Evolutionary conservation across 129 eudicot genomes (phyloP).

Genomic region (Glebionis coronaria): DNA sequence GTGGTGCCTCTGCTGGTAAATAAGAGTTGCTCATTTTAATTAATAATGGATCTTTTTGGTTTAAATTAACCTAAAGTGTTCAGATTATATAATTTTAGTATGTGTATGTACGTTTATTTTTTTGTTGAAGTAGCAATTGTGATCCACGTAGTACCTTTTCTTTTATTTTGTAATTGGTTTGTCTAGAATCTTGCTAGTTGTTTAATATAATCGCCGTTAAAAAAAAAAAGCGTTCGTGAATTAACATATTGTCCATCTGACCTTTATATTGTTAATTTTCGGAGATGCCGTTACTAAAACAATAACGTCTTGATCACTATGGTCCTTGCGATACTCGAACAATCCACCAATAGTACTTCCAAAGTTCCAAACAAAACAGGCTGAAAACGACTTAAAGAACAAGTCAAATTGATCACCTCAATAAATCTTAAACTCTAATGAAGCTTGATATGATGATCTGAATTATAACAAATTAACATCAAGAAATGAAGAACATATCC

Average conservation of each 20-base stretch:
- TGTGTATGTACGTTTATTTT: too few species aligned
- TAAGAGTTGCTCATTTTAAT: neutral
- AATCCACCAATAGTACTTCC: neutral
- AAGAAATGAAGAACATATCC: slow-evolving; percentile 12
- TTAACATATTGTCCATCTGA: neutral
- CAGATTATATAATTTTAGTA: too few species aligned
- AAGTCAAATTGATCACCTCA: neutral
- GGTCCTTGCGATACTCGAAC: neutral
- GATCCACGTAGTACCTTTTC: too few species aligned
- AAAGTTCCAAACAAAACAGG: neutral
- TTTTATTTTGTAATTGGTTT: too few species aligned
- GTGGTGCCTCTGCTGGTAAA: neutral
- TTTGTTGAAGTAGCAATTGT: neutral
- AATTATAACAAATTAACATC: neutral
- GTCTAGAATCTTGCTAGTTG: too few species aligned
- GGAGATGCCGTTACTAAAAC: neutral
- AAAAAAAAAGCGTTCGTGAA: too few species aligned
- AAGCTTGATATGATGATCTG: too few species aligned
- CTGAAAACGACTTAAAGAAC: neutral
- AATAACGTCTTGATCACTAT: neutral
- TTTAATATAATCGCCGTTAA: too few species aligned
- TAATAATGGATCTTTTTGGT: neutral
- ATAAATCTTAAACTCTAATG: too few species aligned
- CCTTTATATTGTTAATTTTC: neutral
- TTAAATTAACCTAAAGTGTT: too few species aligned